A percentile compares a stretch with the other conserved stretches of the same genome.
phyloP scores from a whole-genome alignment of 1,284 basidiomycete genomes.

The Naganishia albida region DNA sequence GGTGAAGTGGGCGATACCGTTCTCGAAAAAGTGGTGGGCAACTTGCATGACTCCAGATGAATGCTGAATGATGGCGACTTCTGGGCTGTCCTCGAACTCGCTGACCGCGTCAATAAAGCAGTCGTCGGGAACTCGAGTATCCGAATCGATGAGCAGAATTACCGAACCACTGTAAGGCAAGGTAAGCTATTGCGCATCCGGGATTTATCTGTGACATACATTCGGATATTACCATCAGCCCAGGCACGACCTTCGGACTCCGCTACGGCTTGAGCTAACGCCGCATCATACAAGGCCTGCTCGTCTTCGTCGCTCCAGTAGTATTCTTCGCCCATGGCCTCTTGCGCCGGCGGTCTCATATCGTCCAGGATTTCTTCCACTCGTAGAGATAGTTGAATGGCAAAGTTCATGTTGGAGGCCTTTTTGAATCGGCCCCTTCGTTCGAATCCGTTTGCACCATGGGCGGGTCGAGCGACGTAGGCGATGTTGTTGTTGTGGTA shows the following conservation, averaged over 20 bases:
- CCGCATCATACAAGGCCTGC: slow-evolving; percentile 43
- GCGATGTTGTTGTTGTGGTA: slow-evolving; percentile 79
- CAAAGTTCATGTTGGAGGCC: slow-evolving; percentile 87
- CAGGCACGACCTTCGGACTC: slow-evolving; percentile 61
- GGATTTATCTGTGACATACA: slow-evolving; percentile 23
- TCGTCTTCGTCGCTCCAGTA: slow-evolving; percentile 47
- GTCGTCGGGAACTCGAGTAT: slow-evolving; percentile 83
- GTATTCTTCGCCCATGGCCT: slow-evolving; percentile 35
- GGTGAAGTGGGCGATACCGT: slow-evolving; percentile 67
- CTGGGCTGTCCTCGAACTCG: slow-evolving; percentile 72
- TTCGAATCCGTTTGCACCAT: slow-evolving; percentile 68
- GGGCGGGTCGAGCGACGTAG: slow-evolving; percentile 76
- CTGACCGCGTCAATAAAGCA: slow-evolving; percentile 81
- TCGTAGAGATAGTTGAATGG: slow-evolving; percentile 67
- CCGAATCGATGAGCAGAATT: slow-evolving; percentile 73
- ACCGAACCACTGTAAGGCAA: slow-evolving; percentile 57
- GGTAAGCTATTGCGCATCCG: background rate
- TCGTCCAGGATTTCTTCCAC: slow-evolving; percentile 69
- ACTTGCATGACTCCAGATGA: slow-evolving; percentile 69
- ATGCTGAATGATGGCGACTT: slow-evolving; percentile 62
- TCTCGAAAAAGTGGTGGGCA: slow-evolving; percentile 67
- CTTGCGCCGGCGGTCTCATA: slow-evolving; percentile 50
- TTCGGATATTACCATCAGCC: slow-evolving; percentile 50
- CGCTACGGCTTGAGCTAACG: slow-evolving; percentile 53
- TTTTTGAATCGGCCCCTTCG: slow-evolving; percentile 90